Percentiles rank a stretch among this genome's conserved stretches.
phyloP scores from a whole-genome alignment of 306 rosid species.

The Fragaria vesca region DNA sequence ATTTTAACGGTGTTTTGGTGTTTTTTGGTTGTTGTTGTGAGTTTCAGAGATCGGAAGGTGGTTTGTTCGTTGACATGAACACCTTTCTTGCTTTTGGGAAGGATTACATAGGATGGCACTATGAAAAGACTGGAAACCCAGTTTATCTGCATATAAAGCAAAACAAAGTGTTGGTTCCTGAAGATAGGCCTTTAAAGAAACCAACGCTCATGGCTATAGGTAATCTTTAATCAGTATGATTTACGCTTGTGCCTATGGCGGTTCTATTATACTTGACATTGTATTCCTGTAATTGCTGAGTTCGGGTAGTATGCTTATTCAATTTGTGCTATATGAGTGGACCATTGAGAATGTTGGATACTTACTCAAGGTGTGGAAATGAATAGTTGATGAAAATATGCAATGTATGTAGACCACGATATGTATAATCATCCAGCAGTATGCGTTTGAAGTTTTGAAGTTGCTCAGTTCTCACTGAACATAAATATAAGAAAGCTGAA shows the following conservation, averaged over 20 bases:
- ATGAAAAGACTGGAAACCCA: constrained; percentile 78
- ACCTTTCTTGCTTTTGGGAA: constrained; percentile 88
- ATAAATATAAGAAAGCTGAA: too few species aligned
- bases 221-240: constrained; percentile 18
- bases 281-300: neutral
- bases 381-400: neutral
- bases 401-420: neutral
- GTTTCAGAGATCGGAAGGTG: constrained; percentile 89
- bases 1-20: constrained; percentile 4
- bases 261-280: neutral
- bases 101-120: constrained; percentile 80
- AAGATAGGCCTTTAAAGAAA: constrained; percentile 87
- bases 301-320: neutral
- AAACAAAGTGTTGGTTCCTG: constrained; percentile 62
- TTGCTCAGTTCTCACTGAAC: neutral
- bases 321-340: neutral
- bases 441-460: neutral
- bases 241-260: neutral
- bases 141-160: constrained; percentile 83
- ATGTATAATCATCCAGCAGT: neutral
- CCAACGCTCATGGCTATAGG: constrained; percentile 90
- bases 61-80: constrained; percentile 73
- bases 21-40: neutral
- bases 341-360: neutral
- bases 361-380: neutral